phyloP scores from a whole-genome alignment of 305 asterid genomes.

The Fraxinus dipetala region DNA sequence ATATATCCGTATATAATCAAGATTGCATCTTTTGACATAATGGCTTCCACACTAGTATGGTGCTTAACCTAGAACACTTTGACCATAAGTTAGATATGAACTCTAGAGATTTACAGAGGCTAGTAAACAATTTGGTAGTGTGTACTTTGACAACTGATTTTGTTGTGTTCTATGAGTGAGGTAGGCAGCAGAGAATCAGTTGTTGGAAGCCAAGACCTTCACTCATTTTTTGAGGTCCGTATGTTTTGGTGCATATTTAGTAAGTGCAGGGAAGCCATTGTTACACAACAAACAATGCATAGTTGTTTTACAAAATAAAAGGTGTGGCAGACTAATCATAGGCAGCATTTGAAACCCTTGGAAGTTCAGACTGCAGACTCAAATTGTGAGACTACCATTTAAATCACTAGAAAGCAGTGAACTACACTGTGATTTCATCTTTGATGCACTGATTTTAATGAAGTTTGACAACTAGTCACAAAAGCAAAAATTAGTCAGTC shows the following conservation, averaged over 20 bases:
- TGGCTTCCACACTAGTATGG: neutral
- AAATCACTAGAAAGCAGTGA: neutral
- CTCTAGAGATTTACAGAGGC: neutral
- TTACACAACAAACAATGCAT: neutral
- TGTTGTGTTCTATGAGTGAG: neutral
- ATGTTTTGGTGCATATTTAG: neutral
- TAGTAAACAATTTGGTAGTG: neutral
- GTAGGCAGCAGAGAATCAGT: constrained; percentile 1
- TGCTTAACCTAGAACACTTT: neutral
- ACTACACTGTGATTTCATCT: neutral
- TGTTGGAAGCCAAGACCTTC: neutral
- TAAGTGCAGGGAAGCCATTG: neutral
- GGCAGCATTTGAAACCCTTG: neutral
- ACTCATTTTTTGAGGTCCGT: neutral
- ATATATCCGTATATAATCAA: neutral
- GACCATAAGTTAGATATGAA: neutral
- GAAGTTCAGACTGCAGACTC: neutral
- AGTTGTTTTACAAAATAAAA: neutral
- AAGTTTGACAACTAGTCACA: neutral
- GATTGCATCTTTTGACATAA: neutral
- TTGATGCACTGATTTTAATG: neutral
- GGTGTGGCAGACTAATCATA: neutral
- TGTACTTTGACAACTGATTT: neutral
- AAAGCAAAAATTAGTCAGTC: neutral
- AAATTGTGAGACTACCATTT: neutral